phyloP scores from a whole-genome alignment of 2,329 filamentous ascomycete species.

The Ascochyta lentis region DNA sequence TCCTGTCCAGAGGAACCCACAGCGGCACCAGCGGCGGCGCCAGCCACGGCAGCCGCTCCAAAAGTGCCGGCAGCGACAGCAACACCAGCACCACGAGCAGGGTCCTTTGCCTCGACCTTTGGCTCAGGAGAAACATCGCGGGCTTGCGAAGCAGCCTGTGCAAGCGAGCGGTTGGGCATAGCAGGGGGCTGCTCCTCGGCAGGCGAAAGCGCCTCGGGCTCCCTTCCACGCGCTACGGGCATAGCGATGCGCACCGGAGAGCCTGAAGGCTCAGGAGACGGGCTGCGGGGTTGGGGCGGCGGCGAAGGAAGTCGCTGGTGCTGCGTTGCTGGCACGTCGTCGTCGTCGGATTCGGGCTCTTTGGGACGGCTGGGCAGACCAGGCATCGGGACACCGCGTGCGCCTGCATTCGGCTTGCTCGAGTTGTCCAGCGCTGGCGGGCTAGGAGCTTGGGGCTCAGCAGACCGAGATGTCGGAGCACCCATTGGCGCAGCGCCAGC shows the following conservation, averaged over 20 bases:
- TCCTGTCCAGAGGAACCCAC: slow-evolving; percentile 49
- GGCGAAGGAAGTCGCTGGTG: slow-evolving; percentile 55
- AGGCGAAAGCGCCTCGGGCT: slow-evolving; percentile 59
- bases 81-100: slow-evolving; percentile 61
- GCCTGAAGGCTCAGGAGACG: slow-evolving; percentile 61
- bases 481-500: slow-evolving; percentile 70
- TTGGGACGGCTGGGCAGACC: slow-evolving; percentile 70
- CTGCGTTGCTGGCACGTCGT: slow-evolving; percentile 62
- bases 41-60: slow-evolving; percentile 52
- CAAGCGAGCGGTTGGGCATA: slow-evolving; percentile 70
- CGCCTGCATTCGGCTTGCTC: slow-evolving; percentile 70
- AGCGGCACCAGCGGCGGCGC: slow-evolving; percentile 51
- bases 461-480: slow-evolving; percentile 54
- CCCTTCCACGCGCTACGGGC: slow-evolving; percentile 73
- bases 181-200: slow-evolving; percentile 59
- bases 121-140: slow-evolving; percentile 71
- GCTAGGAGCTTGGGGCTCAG: slow-evolving; percentile 53
- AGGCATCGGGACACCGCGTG: slow-evolving; percentile 76
- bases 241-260: slow-evolving; percentile 88
- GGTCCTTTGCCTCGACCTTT: slow-evolving; percentile 62
- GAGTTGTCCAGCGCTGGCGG: slow-evolving; percentile 70
- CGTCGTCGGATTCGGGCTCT: slow-evolving; percentile 52
- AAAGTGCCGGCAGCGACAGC: slow-evolving; percentile 54
- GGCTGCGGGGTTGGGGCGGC: slow-evolving; percentile 49
- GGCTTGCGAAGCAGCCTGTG: slow-evolving; percentile 67